phyloP scores from a whole-genome alignment of 2,329 filamentous ascomycete genomes.

The Cordyceps cateniannulata region DNA sequence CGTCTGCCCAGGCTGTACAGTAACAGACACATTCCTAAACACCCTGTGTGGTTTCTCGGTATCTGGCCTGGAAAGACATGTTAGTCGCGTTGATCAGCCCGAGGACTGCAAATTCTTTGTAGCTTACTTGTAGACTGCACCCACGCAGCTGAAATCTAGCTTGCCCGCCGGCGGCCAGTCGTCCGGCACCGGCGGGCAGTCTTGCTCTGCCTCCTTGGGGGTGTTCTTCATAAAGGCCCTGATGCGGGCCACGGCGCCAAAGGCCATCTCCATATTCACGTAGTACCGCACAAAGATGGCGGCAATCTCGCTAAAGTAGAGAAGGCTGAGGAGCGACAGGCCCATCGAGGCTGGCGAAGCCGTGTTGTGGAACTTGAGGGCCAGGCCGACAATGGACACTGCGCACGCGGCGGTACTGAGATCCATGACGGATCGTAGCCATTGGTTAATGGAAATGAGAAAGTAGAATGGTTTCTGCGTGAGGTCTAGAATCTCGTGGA shows the following conservation, averaged over 20 bases:
- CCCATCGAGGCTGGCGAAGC: constrained; percentile 11
- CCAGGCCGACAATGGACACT: constrained; percentile 36
- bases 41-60: constrained; percentile 10
- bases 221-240: constrained; percentile 12
- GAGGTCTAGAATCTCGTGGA: constrained; percentile 37
- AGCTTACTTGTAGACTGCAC: constrained; percentile 15
- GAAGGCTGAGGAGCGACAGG: constrained; percentile 16
- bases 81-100: not conserved
- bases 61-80: not conserved
- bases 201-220: constrained; percentile 11
- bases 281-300: not conserved
- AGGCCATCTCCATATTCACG: constrained; percentile 16
- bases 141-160: constrained; percentile 15
- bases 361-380: constrained; percentile 22
- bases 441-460: constrained; percentile 46
- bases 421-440: constrained; percentile 44
- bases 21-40: constrained; percentile 21
- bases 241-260: constrained; percentile 18
- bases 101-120: not conserved
- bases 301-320: constrained; percentile 19
- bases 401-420: constrained; percentile 38
- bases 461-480: constrained; percentile 50
- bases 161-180: constrained; percentile 16
- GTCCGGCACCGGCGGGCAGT: constrained; percentile 17
- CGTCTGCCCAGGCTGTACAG: constrained; percentile 21